These are phyloP conservation scores for Purpureocillium lavendulum DNA, from an alignment of 2,329 filamentous ascomycete species.

Conservation along the genomic window DNA sequence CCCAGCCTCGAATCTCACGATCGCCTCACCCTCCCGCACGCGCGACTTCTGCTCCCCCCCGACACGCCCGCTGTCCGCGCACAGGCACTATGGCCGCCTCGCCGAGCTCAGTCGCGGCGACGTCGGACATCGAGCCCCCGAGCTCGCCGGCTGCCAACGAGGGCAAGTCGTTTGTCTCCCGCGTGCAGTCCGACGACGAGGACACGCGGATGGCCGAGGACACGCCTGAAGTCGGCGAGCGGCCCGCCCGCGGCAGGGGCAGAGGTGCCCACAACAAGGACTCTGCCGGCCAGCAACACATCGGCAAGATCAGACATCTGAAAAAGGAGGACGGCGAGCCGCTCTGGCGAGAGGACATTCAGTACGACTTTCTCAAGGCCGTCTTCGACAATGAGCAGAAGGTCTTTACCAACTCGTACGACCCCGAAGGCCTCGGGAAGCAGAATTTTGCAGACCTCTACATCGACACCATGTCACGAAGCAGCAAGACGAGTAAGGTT, in stretches of 20 bases:
- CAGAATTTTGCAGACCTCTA: slow-evolving; percentile 92
- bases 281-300: slow-evolving; percentile 25
- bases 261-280: slow-evolving; percentile 26
- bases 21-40: slow-evolving; percentile 2
- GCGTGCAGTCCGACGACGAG: slow-evolving; percentile 37
- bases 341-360: slow-evolving; percentile 79
- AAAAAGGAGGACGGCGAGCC: slow-evolving; percentile 88
- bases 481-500: slow-evolving; percentile 98
- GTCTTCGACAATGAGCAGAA: slow-evolving; percentile 67
- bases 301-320: slow-evolving; percentile 70
- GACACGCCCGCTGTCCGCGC: background rate
- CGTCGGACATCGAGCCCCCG: slow-evolving; percentile 36
- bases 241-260: slow-evolving; percentile 25
- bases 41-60: background rate
- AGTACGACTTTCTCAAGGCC: slow-evolving; percentile 74
- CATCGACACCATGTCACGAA: slow-evolving; percentile 96
- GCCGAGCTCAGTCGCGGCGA: slow-evolving; percentile 29
- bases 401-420: slow-evolving; percentile 90
- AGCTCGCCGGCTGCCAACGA: slow-evolving; percentile 36
- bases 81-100: slow-evolving; percentile 31
- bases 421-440: slow-evolving; percentile 48
- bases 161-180: slow-evolving; percentile 37
- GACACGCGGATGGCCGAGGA: slow-evolving; percentile 32
- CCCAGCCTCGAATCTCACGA: background rate
- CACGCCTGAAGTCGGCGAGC: slow-evolving; percentile 35